A percentile compares a stretch with the other conserved stretches of the same genome.
Conservation (phyloP, 371 early-diverging fungal genomes). For the Ordospora pajunii region DNA sequence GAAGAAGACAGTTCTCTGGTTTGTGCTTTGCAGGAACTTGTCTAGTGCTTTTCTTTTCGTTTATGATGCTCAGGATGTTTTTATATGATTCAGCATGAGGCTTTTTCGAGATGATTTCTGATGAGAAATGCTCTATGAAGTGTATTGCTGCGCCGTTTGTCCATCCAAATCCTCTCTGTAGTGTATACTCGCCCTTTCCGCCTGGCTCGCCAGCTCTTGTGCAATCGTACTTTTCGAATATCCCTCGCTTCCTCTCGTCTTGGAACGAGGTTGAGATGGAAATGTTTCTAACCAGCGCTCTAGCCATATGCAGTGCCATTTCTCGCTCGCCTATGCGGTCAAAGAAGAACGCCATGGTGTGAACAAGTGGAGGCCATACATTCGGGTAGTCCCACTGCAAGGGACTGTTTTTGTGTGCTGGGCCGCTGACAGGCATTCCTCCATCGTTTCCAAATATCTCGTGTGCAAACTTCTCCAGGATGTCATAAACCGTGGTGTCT, state of each 20-base stretch:
- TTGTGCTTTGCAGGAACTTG: not conserved
- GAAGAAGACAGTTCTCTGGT: not conserved
- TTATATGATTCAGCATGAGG: constrained; percentile 27
- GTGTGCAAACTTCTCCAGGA: constrained; percentile 35
- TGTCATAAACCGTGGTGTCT: not conserved
- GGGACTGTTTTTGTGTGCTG: constrained; percentile 47
- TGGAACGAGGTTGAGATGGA: constrained; percentile 64
- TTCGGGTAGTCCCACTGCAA: constrained; percentile 77
- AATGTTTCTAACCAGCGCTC: constrained; percentile 63
- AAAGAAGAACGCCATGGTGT: constrained; percentile 44
- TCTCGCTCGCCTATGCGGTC: constrained; percentile 17
- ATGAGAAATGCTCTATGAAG: constrained; percentile 64
- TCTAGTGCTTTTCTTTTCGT: not conserved
- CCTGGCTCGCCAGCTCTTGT: constrained; percentile 64
- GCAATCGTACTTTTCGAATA: constrained; percentile 73
- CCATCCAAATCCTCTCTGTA: constrained; percentile 82
- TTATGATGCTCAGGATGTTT: not conserved
- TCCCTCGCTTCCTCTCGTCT: constrained; percentile 67
- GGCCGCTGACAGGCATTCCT: constrained; percentile 64
- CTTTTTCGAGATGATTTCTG: constrained; percentile 23
- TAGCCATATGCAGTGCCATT: constrained; percentile 63
- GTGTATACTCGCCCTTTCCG: constrained; percentile 71
- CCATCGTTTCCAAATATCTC: constrained; percentile 62
- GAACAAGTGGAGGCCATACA: constrained; percentile 67
- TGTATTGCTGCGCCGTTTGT: constrained; percentile 73